Base-by-base conservation (phyloP, 257 asterid genomes). In the Leonotis leonurus region DNA sequence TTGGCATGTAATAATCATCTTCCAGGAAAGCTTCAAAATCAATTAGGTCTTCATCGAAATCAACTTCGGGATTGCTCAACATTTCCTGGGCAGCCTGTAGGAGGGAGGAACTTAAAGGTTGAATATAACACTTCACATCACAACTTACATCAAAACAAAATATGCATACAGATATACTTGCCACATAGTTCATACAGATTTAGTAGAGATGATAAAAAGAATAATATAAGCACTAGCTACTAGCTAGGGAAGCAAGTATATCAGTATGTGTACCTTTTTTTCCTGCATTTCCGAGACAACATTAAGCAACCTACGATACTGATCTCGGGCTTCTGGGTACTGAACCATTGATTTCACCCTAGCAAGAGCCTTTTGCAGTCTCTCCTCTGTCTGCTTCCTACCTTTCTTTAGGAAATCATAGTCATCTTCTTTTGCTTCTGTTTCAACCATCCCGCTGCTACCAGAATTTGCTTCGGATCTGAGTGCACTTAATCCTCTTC, bases 311-410 rank as follows among this genome's bases (percentile, higher is more conserved):
- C 96, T 85, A 58, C 84, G 85, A 53, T 88, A 88, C 58, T 90
- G 98, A 62, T 88, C 98, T 55, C 95, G 82, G n/a, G 94, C 96
- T 64, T 90, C 96, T 10, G 95, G 96, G 69, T 88, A 83, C 70
- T 85, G 95, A 65, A 90, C 96, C 98, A 90, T 90, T 44, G 98
- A 90, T 71, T 81, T 85, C 62, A 90, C 98, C 80, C 98, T 73
- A 52, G 80, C 79, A 67, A 90, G 95, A 45, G 98, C 96, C 75
- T 90, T 87, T 64, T 85, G 75, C 74, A 88, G 75, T 73, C 94
- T 81, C 63, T 77, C 78, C 70, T 90, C 96, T 2, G 95, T 83
- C 70, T 87, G 98, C 69, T 82, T 88, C 76, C 96, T 79, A 63
- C 98, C 98, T 71, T 81, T 86, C 80, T 80, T 88, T 46, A 85